Base-by-base conservation (phyloP, 2,329 filamentous ascomycete species). In the Diplocarpon mali region DNA sequence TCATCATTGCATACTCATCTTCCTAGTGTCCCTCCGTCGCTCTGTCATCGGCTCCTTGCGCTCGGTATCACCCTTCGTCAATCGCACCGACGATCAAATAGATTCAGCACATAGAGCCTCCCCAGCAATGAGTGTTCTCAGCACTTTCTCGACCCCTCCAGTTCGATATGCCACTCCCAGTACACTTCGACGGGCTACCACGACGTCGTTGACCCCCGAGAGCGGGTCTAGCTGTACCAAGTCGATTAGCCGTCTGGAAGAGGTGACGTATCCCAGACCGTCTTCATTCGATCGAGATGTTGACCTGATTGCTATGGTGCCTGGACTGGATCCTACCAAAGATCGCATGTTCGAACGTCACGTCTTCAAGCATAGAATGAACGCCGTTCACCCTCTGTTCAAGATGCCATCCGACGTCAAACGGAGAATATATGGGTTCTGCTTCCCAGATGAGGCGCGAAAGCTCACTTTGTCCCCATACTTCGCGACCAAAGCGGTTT, bases 401-500 rank as follows among this genome's bases (percentile, higher is more conserved):
- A 32, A 20, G 3, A 35, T 61, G 2, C 53, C 52, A 3, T 14
- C 41, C 1, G 35, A 28, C 3, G n/a, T 59, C 30, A 53, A 57
- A 29, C 46, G 45, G 16, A 42, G 42, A 29, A 59, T 61, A n/a
- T 61, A 58, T 39, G 35, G 38, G 14, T 49, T 52, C 31, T 53
- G 55, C 40, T 57, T 62, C 24, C 48, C 52, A 6, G 14, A 41
- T 1, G 52, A 54, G n/a, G 3, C 29, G 10, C 48, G 51, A 12
- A 57, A 51, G 29, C 50, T 62, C n/a, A 46, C 42, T 2, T 41
- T 62, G 5, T 57, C 56, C 8, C 54, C 51, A 2, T 17, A 36
- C 8, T 58, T 54, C 42, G 50, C 50, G 13, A 59, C 52, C 5
- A 53, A 53, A 27, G 42, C 45, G n/a, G 52, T 55, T 8, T 61